phyloP scores from a whole-genome alignment of 345 rosid species.

The Citrus unshiu region DNA sequence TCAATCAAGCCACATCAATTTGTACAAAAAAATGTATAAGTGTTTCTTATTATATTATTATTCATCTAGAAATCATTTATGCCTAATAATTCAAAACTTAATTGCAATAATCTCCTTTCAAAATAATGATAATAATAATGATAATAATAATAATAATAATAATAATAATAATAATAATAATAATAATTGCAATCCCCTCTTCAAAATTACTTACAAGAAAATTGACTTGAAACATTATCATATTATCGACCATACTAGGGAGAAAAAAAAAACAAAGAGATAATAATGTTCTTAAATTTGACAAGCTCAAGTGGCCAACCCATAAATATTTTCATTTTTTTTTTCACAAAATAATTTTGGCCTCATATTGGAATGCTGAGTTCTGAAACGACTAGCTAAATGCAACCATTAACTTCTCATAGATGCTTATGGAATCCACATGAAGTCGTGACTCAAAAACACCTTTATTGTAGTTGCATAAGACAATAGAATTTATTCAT shows the following conservation, averaged over 20 bases:
- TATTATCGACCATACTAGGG: not conserved
- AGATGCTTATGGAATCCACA: constrained; percentile 11
- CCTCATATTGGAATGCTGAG: constrained; percentile 23
- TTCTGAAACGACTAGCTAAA: constrained; percentile 6
- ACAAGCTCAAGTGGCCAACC: constrained; percentile 14
- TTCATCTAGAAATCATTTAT: not conserved
- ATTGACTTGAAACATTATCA: constrained; percentile 9
- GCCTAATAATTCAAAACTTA: constrained; percentile 14
- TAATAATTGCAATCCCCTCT: not conserved
- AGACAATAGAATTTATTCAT: not conserved
- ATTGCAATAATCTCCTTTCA: not conserved
- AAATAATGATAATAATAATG: too few relatives aligned
- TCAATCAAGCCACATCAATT: too few relatives aligned
- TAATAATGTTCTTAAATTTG: constrained; percentile 2
- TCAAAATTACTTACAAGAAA: not conserved
- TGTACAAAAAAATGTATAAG: too few relatives aligned
- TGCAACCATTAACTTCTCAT: constrained; percentile 1
- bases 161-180: not conserved
- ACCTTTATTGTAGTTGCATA: not conserved
- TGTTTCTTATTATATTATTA: too few relatives aligned
- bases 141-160: too few relatives aligned
- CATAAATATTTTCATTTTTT: not conserved
- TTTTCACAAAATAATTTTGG: not conserved
- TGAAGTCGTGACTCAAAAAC: not conserved
- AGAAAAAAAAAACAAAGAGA: not conserved